These are phyloP conservation scores for Paratrimastix pyriformis DNA, from an alignment of 78 protist genomes.

Conservation along the genomic window DNA sequence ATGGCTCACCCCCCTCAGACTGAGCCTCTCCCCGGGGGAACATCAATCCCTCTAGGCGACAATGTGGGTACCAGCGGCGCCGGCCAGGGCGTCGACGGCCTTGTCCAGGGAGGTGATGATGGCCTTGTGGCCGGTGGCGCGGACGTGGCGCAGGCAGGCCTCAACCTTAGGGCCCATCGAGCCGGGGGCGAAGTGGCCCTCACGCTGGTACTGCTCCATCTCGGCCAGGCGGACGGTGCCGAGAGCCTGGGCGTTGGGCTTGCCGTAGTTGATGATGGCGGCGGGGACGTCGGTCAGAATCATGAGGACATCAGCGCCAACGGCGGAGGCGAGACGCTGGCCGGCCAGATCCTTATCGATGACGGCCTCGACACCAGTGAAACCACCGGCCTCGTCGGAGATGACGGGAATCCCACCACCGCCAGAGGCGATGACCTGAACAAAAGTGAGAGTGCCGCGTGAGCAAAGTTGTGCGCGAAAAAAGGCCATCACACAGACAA, in stretches of 20 bases:
- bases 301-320: constrained; percentile 25
- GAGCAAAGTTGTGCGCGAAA: not conserved
- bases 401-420: constrained; percentile 29
- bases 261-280: constrained; percentile 19
- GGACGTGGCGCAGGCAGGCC: constrained; percentile 12
- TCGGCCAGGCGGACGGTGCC: constrained; percentile 1
- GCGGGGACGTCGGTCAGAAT: constrained; percentile 25
- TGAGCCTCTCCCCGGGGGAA: no score
- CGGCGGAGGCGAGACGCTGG: constrained; percentile 9
- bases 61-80: constrained; percentile 1
- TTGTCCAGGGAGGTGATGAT: constrained; percentile 19
- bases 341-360: constrained; percentile 35
- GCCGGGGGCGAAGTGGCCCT: constrained; percentile 26
- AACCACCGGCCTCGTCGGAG: not conserved
- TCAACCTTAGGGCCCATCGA: constrained; percentile 34
- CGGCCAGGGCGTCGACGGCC: constrained; percentile 16
- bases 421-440: constrained; percentile 22
- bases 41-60: constrained; percentile 6
- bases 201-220: constrained; percentile 15
- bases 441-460: not conserved
- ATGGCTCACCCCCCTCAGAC: no score
- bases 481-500: not conserved
- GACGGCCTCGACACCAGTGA: constrained; percentile 30
- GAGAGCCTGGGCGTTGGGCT: constrained; percentile 4
- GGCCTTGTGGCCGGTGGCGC: not conserved